Evolutionary conservation across 805 yeast genomes (phyloP), one percentile per base, ranked within the genome.

Genomic region (Pichia scutulata): DNA sequence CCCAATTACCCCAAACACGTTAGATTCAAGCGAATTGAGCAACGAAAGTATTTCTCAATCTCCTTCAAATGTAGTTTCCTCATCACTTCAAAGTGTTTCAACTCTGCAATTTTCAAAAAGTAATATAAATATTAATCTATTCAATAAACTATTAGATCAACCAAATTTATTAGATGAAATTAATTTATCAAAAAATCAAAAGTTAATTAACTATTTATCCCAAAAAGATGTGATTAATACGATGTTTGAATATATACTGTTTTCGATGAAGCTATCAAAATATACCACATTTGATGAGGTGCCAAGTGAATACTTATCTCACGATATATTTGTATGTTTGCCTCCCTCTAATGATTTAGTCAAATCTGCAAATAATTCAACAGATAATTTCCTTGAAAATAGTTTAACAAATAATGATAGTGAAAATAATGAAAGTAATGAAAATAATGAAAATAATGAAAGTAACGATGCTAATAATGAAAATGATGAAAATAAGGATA

Each of bases 111-210:
- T 46, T n/a, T 6, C 39, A 10, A 43, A 39, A 39, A 50, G 47
- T 39, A 46, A 43, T 28, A 50, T 50, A 10, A 50, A 50, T 43
- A 52, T 64, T 5, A 46, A 55, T 5, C 48, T 69, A 2, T 61
- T 68, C 50, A 67, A 69, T 51, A 65, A 61, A 46, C 53, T 69
- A 37, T 44, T 69, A 25, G 71, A 67, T 52, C 71, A 68, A 50
- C 69, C 67, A 21, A 67, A 66, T 52, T 56, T 69, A 39, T 50
- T 67, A 14, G 69, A 67, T 44, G 72, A 69, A 52, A 59, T 69
- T 16, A 67, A 62, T 41, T 52, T 62, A 40, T 60, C 69, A 16
- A 67, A 67, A 47, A 69, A 68, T 52, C 60, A 60, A 39, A 66
- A 65, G 48, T 56, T 69, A 28, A 63, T 66, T 40, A 56, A 51